phyloP scores from a whole-genome alignment of 2,329 filamentous ascomycete genomes.

The Domatiomyces catenatus region DNA sequence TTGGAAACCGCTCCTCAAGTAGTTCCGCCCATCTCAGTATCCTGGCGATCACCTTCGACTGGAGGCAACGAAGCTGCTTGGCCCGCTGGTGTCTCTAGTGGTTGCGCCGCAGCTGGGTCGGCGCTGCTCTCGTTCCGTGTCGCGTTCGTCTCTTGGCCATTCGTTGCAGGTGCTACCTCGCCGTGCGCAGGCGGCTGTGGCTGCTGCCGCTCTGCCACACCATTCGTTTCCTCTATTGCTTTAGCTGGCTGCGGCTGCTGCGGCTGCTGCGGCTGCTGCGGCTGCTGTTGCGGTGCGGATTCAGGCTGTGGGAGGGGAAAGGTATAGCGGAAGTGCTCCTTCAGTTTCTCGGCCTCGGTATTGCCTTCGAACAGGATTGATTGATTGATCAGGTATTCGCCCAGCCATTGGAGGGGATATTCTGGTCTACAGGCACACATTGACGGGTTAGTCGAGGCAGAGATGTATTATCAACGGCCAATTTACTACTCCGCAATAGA shows the following conservation, averaged over 20 bases:
- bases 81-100: background rate
- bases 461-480: no score
- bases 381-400: constrained; percentile 17
- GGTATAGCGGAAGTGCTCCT: constrained; percentile 15
- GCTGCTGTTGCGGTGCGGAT: background rate
- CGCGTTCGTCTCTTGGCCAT: background rate
- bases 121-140: background rate
- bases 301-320: constrained; percentile 9
- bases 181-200: background rate
- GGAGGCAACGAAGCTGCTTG: background rate
- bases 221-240: background rate
- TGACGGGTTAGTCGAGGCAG: background rate
- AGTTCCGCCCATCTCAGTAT: constrained; percentile 13
- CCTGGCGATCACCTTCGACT: constrained; percentile 4
- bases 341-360: constrained; percentile 14
- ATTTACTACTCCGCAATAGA: background rate
- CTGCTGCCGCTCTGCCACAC: background rate
- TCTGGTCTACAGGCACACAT: constrained; percentile 8
- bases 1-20: no score
- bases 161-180: background rate
- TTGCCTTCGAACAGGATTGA: constrained; percentile 17
- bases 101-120: constrained; percentile 1
- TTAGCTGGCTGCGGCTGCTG: background rate
- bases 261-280: constrained; percentile 1
- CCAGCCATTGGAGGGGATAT: constrained; percentile 18